Evolutionary conservation across 164 flowering plant species (phyloP), one percentile per base, ranked within the genome.

Genomic region (Berberis vulgaris): DNA sequence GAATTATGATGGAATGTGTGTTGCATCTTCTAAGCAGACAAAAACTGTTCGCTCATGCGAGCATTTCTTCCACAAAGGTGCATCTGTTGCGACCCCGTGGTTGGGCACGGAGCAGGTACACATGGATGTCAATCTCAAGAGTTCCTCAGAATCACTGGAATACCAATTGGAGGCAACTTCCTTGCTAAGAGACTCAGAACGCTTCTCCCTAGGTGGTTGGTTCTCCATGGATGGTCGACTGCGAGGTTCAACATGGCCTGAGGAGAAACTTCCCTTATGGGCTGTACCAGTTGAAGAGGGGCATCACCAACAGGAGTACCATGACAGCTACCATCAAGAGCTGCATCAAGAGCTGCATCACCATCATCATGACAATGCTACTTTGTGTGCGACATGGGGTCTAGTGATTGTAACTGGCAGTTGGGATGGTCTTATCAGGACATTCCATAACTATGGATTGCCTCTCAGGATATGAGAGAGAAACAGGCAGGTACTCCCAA

Each of bases 391-490:
- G 1, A 63, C 86, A 11, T 88, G 97, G 96, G 92, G 95, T 53
- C 73, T 81, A 8, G 95, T 86, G 46, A 86, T 94, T 54, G 95
- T 89, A 41, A 81, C 93, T 0, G 98, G 86, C 2, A 77, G 83
- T 43, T 75, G 63, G 67, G 88, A 91, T 74, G 97, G 98, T 11
- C 69, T 44, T 41, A 87, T 93, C 70, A 75, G 81, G 69, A 82
- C 89, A 5, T 88, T 80, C 72, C 98, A 85, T 64, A 92, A 89
- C 73, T 88, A 81, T 71, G 98, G 98, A 60, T 71, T 87, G 75
- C 98, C 98, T 4, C 54, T 79, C 47, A 72, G 79, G 70, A 71
- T 75, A 47, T 73, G 62, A 65, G 38, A 54, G 41, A 60, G 13
- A 43, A 26, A 26, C 26, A 26, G 26, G 26, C 26, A 26, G 26